A percentile compares a stretch with the other conserved stretches of the same genome.
Evolutionary conservation across 2,329 filamentous ascomycete genomes (phyloP).

Genomic region (Fusarium dlaminii): DNA sequence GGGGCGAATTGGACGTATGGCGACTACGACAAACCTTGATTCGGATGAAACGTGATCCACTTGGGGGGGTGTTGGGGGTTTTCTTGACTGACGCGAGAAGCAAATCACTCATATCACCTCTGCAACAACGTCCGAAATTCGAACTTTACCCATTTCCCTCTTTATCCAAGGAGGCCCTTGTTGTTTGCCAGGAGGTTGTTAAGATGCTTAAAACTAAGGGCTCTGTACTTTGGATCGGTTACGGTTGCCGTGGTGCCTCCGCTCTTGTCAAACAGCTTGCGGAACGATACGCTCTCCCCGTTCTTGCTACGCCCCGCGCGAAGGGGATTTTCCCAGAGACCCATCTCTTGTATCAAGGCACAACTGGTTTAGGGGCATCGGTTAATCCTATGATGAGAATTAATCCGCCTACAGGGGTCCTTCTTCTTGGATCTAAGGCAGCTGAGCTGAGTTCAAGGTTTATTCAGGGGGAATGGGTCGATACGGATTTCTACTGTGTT

Average conservation of each 20-base stretch:
- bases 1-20: neutral
- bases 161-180: neutral
- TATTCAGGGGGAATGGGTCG: neutral
- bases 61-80: neutral
- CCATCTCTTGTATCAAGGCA: neutral
- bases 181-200: neutral
- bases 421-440: neutral
- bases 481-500: neutral
- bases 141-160: neutral
- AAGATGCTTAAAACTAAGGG: neutral
- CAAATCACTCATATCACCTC: neutral
- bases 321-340: neutral
- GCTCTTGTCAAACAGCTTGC: neutral
- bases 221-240: neutral
- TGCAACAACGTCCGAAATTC: neutral
- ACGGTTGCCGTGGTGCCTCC: neutral
- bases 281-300: neutral
- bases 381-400: neutral
- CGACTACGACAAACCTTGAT: neutral
- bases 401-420: neutral
- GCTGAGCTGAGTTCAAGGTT: neutral
- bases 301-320: neutral
- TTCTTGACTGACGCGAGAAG: neutral
- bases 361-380: neutral
- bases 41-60: neutral